Evolutionary conservation across 1,284 basidiomycete species (phyloP).

Genomic region (Trichosporon sp.): DNA sequence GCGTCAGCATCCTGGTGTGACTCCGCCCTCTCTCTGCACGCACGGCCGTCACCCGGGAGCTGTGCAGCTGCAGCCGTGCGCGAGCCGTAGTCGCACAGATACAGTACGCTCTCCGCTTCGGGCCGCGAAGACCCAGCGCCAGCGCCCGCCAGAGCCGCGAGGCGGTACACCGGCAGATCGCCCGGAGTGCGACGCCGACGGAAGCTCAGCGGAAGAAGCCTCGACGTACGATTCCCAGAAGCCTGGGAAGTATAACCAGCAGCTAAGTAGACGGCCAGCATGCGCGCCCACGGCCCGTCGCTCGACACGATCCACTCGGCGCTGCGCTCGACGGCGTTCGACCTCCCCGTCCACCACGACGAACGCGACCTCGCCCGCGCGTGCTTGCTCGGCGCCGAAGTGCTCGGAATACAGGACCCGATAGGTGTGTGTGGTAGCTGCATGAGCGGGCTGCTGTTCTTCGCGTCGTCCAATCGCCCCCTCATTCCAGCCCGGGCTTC

Average conservation of each 20-base stretch:
- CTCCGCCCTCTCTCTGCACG: background rate
- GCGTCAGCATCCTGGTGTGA: background rate
- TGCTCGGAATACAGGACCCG: conserved; percentile 1
- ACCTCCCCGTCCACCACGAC: background rate
- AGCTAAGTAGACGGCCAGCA: too few species aligned
- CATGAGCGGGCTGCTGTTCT: background rate
- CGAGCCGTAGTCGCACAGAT: background rate
- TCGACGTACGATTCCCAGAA: background rate
- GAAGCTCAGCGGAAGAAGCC: background rate
- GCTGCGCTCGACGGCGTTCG: background rate
- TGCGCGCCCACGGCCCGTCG: background rate
- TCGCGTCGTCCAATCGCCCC: background rate
- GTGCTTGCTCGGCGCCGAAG: background rate
- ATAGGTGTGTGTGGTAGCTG: background rate
- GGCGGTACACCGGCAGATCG: background rate
- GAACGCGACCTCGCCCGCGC: background rate
- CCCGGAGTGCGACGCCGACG: background rate
- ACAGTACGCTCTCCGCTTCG: too few species aligned
- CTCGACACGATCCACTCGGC: background rate
- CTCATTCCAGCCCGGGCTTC: background rate
- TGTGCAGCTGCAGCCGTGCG: background rate
- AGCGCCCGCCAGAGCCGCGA: background rate
- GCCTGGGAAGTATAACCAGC: background rate
- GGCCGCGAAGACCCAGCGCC: background rate
- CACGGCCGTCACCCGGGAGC: background rate